Conservation (phyloP, 331 rosid genomes). For the Malus hybrid region DNA sequence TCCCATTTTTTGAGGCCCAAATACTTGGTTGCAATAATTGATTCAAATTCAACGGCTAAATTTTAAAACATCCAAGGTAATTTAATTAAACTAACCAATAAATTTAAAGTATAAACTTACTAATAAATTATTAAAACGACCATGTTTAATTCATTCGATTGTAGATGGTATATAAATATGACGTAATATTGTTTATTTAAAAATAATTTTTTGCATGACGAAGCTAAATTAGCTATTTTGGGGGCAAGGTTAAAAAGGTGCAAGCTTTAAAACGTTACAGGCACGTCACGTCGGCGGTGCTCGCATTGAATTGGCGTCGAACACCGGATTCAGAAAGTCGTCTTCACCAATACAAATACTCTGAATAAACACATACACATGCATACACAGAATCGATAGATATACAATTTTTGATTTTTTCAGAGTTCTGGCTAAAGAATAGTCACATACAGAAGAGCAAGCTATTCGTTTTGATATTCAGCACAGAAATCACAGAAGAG, state of each 20-base stretch:
- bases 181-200: rapidly evolving
- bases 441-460: neutral
- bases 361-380: neutral
- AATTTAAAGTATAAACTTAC: no score
- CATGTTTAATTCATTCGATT: no score
- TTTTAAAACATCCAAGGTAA: no score
- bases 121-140: no score
- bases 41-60: no score
- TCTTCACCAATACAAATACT: neutral
- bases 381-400: neutral
- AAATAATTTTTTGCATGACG: no score
- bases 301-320: neutral
- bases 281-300: neutral
- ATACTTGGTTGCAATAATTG: no score
- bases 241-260: rapidly evolving
- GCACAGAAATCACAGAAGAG: neutral
- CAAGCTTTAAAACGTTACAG: neutral
- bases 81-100: no score
- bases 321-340: neutral
- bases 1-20: no score
- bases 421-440: neutral
- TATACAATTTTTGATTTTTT: neutral
- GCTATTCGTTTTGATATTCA: neutral
- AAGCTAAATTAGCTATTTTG: no score
- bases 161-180: rapidly evolving